These are phyloP conservation scores for Russula earlei DNA, from an alignment of 768 basidiomycete species.

Conservation along the genomic window DNA sequence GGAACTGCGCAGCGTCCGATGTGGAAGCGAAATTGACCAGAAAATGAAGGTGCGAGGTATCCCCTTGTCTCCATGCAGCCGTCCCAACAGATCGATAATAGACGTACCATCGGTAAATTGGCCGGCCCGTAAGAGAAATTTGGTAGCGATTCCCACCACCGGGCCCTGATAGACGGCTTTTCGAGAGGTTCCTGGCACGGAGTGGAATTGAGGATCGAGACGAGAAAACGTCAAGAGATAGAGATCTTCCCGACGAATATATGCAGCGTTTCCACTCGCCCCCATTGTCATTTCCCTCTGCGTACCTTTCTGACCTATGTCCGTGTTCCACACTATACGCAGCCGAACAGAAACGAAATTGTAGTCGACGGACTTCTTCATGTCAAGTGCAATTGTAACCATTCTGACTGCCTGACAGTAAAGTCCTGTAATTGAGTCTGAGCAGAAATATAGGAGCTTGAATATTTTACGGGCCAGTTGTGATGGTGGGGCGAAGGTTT, in stretches of 20 bases:
- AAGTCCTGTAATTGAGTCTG: conserved; percentile 16
- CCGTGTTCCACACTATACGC: conserved; percentile 55
- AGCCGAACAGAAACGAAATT: conserved; percentile 56
- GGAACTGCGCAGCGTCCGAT: conserved; percentile 43
- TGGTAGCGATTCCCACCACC: conserved; percentile 68
- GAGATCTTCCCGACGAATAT: too few relatives aligned
- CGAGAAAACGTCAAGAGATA: too few relatives aligned
- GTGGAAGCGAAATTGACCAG: conserved; percentile 58
- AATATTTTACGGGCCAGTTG: conserved; percentile 58
- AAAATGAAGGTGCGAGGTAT: conserved; percentile 54
- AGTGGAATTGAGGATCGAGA: too few relatives aligned
- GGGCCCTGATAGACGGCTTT: conserved; percentile 73
- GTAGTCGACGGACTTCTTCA: too few relatives aligned
- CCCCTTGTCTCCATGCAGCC: conserved; percentile 7
- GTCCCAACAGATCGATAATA: neutral
- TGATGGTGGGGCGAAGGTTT: conserved; percentile 49
- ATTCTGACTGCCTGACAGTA: conserved; percentile 38
- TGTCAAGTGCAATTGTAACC: conserved; percentile 62
- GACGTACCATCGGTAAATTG: conserved; percentile 3
- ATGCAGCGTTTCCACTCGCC: too few relatives aligned
- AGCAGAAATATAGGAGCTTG: conserved; percentile 40
- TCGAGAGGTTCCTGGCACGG: too few relatives aligned
- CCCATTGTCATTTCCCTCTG: too few relatives aligned
- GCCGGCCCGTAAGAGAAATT: conserved; percentile 7
- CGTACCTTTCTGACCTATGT: conserved; percentile 37